A percentile compares a stretch with the other conserved stretches of the same genome.
These are phyloP conservation scores for Dalbergia cultrata DNA, from an alignment of 306 rosid genomes.

Conservation along the genomic window DNA sequence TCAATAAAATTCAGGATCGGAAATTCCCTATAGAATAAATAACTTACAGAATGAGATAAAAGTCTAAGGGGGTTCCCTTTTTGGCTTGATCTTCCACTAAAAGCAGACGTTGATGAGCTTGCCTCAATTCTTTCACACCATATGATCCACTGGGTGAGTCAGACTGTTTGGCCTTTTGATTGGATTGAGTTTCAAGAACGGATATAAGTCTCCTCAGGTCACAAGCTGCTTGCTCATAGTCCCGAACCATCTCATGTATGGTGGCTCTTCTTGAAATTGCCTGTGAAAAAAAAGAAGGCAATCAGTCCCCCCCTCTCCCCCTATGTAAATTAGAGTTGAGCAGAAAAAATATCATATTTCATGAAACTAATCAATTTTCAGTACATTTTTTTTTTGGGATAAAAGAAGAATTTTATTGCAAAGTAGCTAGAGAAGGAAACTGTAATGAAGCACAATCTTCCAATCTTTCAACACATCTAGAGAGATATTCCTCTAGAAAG, in stretches of 20 bases:
- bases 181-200: conserved; percentile 71
- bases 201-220: conserved; percentile 73
- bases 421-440: too few species aligned
- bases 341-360: conserved; percentile 29
- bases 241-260: conserved; percentile 86
- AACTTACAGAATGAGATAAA: conserved; percentile 92
- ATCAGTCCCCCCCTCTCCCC: conserved; percentile 38
- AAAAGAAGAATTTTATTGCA: too few species aligned
- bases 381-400: background rate
- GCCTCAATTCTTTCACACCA: conserved; percentile 67
- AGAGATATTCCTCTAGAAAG: too few species aligned
- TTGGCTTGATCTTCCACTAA: conserved; percentile 78
- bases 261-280: conserved; percentile 94
- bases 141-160: conserved; percentile 63
- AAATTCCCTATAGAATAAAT: conserved; percentile 35
- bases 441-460: too few species aligned
- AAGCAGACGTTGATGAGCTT: conserved; percentile 65
- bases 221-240: conserved; percentile 76
- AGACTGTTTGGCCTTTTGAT: conserved; percentile 57
- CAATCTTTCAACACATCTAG: too few species aligned
- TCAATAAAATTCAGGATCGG: conserved; percentile 18
- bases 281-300: conserved; percentile 50
- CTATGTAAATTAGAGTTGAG: conserved; percentile 14
- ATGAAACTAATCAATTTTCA: conserved; percentile 36
- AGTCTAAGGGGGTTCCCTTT: conserved; percentile 69